phyloP scores from a whole-genome alignment of 2,329 filamentous ascomycete species.

The Gnomoniopsis sp. region DNA sequence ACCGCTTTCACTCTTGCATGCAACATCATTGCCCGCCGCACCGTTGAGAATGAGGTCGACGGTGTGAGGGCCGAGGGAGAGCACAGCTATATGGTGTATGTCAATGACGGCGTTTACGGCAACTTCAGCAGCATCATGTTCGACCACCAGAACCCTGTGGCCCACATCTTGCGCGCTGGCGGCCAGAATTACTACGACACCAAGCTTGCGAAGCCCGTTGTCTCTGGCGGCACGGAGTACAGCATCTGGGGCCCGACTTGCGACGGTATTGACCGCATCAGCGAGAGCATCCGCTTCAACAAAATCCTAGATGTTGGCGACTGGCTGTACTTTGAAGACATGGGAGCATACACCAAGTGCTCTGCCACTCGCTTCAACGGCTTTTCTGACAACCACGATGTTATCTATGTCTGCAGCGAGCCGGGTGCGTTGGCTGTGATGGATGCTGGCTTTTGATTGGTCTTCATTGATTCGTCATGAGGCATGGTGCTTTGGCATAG shows the following conservation, averaged over 20 bases:
- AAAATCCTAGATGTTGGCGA: slow-evolving; percentile 85
- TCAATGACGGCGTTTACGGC: slow-evolving; percentile 97
- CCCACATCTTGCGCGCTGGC: slow-evolving; percentile 70
- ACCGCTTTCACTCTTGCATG: slow-evolving; percentile 91
- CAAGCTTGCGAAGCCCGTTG: slow-evolving; percentile 42
- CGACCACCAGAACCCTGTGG: slow-evolving; percentile 89
- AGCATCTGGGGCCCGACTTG: slow-evolving; percentile 98
- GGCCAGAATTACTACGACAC: slow-evolving; percentile 58
- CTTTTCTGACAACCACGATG: slow-evolving; percentile 87
- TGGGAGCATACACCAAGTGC: slow-evolving; percentile 98
- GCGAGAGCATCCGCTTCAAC: slow-evolving; percentile 72
- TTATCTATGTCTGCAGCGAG: slow-evolving; percentile 94
- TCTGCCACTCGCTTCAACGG: slow-evolving; percentile 98
- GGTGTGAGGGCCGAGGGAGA: slow-evolving; percentile 51
- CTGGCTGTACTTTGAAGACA: slow-evolving; percentile 98
- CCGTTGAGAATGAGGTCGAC: slow-evolving; percentile 66
- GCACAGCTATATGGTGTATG: slow-evolving; percentile 90
- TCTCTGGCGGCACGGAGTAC: slow-evolving; percentile 62
- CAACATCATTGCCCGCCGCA: slow-evolving; percentile 93
- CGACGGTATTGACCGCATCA: slow-evolving; percentile 95
- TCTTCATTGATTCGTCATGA: background rate
- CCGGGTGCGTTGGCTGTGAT: slow-evolving; percentile 76
- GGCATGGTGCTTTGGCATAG: too few species aligned
- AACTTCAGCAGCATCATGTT: slow-evolving; percentile 99
- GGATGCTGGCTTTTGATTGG: slow-evolving; percentile 15